Conservation (phyloP, 1,284 basidiomycete genomes). For the Cutaneotrichosporon sp. region DNA sequence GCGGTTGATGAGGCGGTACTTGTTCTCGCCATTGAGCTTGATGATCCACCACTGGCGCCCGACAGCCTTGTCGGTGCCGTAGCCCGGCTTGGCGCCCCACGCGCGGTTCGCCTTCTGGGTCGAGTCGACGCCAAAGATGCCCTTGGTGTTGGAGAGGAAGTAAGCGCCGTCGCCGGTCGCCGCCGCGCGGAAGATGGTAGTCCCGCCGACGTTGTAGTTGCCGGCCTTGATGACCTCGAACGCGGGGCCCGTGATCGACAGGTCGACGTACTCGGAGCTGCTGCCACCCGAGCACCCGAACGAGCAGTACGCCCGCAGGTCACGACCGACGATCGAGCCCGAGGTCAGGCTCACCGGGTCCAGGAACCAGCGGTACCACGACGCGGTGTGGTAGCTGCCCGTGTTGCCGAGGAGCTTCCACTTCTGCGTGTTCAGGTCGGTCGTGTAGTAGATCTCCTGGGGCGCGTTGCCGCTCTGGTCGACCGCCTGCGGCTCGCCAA, state of each 20-base stretch:
- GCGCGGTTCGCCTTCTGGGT: background rate
- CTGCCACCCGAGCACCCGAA: conserved; percentile 17
- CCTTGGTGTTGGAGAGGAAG: background rate
- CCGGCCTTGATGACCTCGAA: conserved; percentile 3
- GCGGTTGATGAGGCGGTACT: conserved; percentile 20
- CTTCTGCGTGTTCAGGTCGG: conserved; percentile 16
- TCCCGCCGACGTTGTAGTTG: background rate
- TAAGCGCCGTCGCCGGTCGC: conserved; percentile 17
- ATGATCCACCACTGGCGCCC: conserved; percentile 23
- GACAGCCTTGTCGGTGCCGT: background rate
- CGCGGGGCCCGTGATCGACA: conserved; percentile 7
- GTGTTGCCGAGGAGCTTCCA: conserved; percentile 20
- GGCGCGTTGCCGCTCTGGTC: conserved; percentile 15
- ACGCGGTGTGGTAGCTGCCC: conserved; percentile 18
- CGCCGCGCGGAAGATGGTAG: background rate
- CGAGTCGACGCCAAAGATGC: conserved; percentile 7
- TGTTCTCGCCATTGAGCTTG: background rate
- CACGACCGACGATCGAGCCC: conserved; percentile 9
- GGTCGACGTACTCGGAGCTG: conserved; percentile 17
- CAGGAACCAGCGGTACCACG: conserved; percentile 23
- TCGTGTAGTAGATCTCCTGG: conserved; percentile 19
- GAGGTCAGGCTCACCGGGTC: conserved; percentile 8
- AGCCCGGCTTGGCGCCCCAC: conserved; percentile 6
- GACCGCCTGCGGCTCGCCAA: conserved; percentile 17
- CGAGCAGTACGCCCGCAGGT: conserved; percentile 20